phyloP scores from a whole-genome alignment of 75 land plant genomes.

The Cryptomeria japonica region DNA sequence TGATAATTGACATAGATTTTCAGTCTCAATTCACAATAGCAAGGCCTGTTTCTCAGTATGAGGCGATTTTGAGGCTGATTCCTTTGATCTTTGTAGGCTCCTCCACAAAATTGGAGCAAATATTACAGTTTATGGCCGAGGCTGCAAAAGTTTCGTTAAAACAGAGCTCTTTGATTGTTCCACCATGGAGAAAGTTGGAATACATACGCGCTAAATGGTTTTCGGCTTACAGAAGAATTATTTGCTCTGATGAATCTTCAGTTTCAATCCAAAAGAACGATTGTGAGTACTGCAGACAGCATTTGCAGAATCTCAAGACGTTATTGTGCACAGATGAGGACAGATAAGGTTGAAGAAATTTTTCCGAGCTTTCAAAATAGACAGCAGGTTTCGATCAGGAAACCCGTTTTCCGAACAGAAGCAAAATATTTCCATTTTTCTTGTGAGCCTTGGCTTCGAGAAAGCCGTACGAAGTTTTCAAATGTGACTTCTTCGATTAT shows the following conservation, averaged over 20 bases:
- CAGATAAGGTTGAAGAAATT: background rate
- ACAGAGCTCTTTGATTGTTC: constrained; percentile 40
- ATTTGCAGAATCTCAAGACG: constrained; percentile 16
- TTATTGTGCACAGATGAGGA: background rate
- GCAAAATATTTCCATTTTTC: too few relatives aligned
- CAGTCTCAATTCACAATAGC: constrained; percentile 40
- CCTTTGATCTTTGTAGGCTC: constrained; percentile 33
- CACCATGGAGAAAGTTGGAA: constrained; percentile 54
- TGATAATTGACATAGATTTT: constrained; percentile 44
- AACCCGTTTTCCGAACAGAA: background rate
- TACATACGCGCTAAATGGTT: constrained; percentile 52
- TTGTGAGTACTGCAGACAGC: constrained; percentile 18
- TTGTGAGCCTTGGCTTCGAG: too few relatives aligned
- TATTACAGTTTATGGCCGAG: constrained; percentile 41
- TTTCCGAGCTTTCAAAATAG: too few relatives aligned
- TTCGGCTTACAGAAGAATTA: constrained; percentile 28
- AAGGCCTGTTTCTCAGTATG: constrained; percentile 31
- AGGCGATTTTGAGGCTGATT: constrained; percentile 22
- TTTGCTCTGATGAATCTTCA: constrained; percentile 8
- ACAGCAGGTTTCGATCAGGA: background rate
- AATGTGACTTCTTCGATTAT: background rate
- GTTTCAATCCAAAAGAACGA: constrained; percentile 11
- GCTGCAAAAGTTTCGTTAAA: constrained; percentile 35
- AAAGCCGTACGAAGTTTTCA: too few relatives aligned
- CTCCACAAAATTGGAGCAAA: constrained; percentile 19